These are phyloP conservation scores for Cicer pinnatifidum DNA, from an alignment of 306 rosid genomes.

Conservation along the genomic window DNA sequence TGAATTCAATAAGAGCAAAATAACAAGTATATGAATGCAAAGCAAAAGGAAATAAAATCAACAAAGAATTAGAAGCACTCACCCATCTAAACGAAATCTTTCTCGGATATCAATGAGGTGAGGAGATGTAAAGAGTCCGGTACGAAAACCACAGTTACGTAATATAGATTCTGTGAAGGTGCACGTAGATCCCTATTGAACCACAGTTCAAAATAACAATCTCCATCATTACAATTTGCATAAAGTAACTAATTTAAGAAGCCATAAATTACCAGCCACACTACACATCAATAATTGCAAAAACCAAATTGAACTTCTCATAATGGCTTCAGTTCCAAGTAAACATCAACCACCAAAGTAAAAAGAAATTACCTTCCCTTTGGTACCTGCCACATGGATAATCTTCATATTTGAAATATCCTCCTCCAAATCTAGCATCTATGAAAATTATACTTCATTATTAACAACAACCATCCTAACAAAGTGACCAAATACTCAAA, in stretches of 20 bases:
- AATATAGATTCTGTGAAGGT: conserved; percentile 85
- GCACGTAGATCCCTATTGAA: conserved; percentile 89
- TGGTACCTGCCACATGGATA: conserved; percentile 97
- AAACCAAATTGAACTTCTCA: conserved; percentile 20
- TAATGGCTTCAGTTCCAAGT: conserved; percentile 42
- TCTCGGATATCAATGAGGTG: conserved; percentile 96
- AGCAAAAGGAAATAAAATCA: conserved; percentile 10
- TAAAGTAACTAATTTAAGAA: conserved; percentile 5
- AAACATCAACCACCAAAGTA: conserved; percentile 34
- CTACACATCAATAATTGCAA: neutral
- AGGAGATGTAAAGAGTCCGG: conserved; percentile 96
- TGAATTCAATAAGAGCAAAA: conserved; percentile 15
- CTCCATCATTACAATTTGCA: conserved; percentile 38
- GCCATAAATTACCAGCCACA: conserved; percentile 14
- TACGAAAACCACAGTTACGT: conserved; percentile 87
- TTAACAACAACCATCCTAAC: conserved; percentile 28
- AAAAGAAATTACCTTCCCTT: conserved; percentile 79
- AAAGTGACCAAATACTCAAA: conserved; percentile 16
- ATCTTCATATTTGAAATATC: conserved; percentile 79
- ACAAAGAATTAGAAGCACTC: conserved; percentile 49
- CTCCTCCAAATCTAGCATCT: conserved; percentile 94
- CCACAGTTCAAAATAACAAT: conserved; percentile 45
- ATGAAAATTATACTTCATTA: conserved; percentile 3
- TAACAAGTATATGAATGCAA: conserved; percentile 24
- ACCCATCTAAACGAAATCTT: conserved; percentile 95